Evolutionary conservation across 2,329 filamentous ascomycete genomes (phyloP), one percentile per base, ranked within the genome.

Genomic region (Fusarium zealandicum): DNA sequence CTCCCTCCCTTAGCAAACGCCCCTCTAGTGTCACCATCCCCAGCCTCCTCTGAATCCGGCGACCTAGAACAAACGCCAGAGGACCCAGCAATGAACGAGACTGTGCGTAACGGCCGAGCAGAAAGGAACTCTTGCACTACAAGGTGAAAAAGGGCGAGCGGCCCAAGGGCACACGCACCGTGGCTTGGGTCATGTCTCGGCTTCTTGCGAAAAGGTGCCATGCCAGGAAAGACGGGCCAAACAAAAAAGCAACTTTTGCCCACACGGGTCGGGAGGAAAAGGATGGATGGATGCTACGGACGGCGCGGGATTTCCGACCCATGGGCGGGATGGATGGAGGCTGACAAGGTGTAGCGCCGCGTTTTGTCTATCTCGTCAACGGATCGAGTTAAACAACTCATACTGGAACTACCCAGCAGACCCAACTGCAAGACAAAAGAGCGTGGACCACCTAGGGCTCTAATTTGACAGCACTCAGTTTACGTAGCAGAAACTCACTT

Each of bases 41-140:
- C 44, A 48, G 30, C 45, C 45, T 48, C 45, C 43, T 48, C 45
- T 33, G 35, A 49, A 42, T 42, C 46, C 46, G 46, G 46, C 46
- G 25, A 33, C n/a, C 9, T 5, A n/a, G 14, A 28, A 28, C 22
- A 18, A 16, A 28, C 13, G 37, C 36, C 36, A 18, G 22, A 39
- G 5, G 20, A 7, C 13, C 20, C 20, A 22, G 20, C 20, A 22
- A 22, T 5, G 33, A 27, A 28, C 22, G 5, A 31, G 39, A 7
- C 39, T 39, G 47, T 44, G 47, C 39, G 31, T 45, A 18, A 20
- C 35, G 37, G 27, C 37, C n/a, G n/a, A 38, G 43, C 33, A 30
- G 11, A 37, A 50, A 40, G 16, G 13, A 27, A 36, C 27, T n/a
- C n/a, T n/a, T 33, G n/a, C 6, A 13, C 13, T 5, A 22, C 20